phyloP scores from a whole-genome alignment of 805 yeast species.

The Ogataea degrootiae region DNA sequence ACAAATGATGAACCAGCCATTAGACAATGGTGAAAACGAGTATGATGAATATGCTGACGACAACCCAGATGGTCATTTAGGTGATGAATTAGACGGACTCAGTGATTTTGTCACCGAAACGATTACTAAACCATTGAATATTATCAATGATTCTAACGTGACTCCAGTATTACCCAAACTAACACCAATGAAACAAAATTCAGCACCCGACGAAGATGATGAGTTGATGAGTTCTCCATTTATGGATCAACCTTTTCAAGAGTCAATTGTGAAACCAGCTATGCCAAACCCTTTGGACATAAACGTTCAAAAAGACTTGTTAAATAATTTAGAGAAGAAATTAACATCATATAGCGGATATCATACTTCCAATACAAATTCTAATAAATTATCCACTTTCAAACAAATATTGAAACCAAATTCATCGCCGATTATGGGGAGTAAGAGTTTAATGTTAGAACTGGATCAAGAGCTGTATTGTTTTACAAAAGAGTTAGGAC shows the following conservation, averaged over 20 bases:
- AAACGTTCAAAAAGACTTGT: conserved; percentile 33
- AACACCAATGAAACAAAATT: conserved; percentile 24
- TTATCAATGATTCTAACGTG: not conserved
- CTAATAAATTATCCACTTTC: conserved; percentile 14
- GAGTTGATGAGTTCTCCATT: conserved; percentile 44
- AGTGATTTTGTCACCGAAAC: conserved; percentile 48
- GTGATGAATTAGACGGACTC: conserved; percentile 11
- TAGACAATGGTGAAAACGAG: conserved; percentile 13
- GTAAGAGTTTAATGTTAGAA: conserved; percentile 38
- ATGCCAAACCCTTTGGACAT: conserved; percentile 38
- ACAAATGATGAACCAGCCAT: conserved; percentile 66
- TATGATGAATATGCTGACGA: conserved; percentile 9
- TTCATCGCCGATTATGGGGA: conserved; percentile 25
- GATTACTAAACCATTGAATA: conserved; percentile 22
- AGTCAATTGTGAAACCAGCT: conserved; percentile 9
- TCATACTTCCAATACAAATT: conserved; percentile 2
- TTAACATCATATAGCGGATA: conserved; percentile 27
- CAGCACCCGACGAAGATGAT: conserved; percentile 6
- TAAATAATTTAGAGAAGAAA: conserved; percentile 30
- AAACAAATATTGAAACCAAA: conserved; percentile 15
- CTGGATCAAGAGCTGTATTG: conserved; percentile 41
- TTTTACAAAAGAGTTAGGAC: conserved; percentile 57
- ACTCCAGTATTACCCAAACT: conserved; percentile 7
- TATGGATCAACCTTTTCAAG: conserved; percentile 26
- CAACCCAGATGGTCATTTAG: conserved; percentile 6